Evolutionary conservation across 1,139 yeast genomes (phyloP).

Genomic region (Groenewaldozyma auringiensis): DNA sequence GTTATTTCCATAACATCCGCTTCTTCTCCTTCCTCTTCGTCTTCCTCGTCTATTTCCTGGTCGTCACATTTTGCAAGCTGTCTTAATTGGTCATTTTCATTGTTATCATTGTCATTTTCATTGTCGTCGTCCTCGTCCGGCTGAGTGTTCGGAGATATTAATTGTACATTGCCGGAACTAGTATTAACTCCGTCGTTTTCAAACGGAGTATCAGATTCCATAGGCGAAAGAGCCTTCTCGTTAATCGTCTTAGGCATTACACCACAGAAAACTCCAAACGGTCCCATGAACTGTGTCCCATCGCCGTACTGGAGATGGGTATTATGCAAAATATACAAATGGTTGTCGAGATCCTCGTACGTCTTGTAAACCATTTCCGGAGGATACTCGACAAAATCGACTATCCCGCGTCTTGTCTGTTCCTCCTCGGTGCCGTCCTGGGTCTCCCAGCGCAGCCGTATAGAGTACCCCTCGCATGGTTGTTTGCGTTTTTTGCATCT

Average conservation of each 20-base stretch:
- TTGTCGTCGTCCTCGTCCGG: too few relatives aligned
- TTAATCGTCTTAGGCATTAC: not conserved
- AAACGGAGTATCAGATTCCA: too few relatives aligned
- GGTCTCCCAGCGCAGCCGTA: slow-evolving; percentile 68
- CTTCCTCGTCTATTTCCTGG: not conserved
- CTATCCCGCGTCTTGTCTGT: slow-evolving; percentile 59
- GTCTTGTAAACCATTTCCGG: slow-evolving; percentile 53
- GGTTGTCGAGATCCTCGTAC: slow-evolving; percentile 77
- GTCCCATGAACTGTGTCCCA: slow-evolving; percentile 56
- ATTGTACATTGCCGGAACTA: too few relatives aligned
- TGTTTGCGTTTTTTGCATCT: slow-evolving; percentile 50
- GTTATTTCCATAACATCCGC: not conserved
- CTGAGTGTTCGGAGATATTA: not conserved
- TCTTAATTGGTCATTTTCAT: not conserved
- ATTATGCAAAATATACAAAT: slow-evolving; percentile 53
- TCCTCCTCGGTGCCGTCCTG: slow-evolving; percentile 32
- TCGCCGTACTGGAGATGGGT: slow-evolving; percentile 40
- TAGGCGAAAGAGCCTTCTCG: not conserved
- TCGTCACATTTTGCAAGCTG: not conserved
- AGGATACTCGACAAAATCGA: slow-evolving; percentile 55
- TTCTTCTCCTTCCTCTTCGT: not conserved
- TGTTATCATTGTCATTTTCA: too few relatives aligned
- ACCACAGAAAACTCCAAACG: slow-evolving; percentile 65
- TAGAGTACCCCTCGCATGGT: slow-evolving; percentile 74
- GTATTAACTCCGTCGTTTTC: too few relatives aligned